phyloP scores from a whole-genome alignment of 345 rosid genomes.

The Moricandia moricandioides region DNA sequence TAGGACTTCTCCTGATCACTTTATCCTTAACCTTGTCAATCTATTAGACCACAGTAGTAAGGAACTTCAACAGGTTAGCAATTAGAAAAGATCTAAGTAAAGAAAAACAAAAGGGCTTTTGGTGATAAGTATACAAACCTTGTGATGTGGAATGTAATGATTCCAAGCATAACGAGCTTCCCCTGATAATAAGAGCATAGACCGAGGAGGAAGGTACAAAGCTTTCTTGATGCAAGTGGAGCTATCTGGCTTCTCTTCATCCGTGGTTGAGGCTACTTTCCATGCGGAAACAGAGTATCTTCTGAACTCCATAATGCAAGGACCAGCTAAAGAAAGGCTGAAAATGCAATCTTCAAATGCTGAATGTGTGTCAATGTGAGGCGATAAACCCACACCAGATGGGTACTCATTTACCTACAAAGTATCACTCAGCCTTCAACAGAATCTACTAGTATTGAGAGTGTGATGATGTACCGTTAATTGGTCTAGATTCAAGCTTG shows the following conservation, averaged over 20 bases:
- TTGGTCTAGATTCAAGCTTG: conserved; percentile 61
- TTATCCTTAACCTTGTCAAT: conserved; percentile 72
- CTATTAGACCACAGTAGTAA: conserved; percentile 40
- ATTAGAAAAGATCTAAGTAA: background rate
- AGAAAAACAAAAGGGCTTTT: background rate
- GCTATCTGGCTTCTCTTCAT: conserved; percentile 38
- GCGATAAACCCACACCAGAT: conserved; percentile 93
- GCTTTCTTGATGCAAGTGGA: conserved; percentile 54
- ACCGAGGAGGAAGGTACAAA: conserved; percentile 84
- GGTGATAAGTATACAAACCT: conserved; percentile 44
- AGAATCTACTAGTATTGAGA: background rate
- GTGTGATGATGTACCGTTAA: conserved; percentile 55
- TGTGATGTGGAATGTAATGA: conserved; percentile 96
- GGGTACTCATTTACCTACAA: conserved; percentile 83
- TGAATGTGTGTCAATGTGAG: conserved; percentile 97
- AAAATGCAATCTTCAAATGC: conserved; percentile 88
- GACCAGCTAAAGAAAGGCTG: conserved; percentile 95
- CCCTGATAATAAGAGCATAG: conserved; percentile 80
- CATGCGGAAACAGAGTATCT: conserved; percentile 56
- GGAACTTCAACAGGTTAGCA: background rate
- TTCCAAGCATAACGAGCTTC: conserved; percentile 99
- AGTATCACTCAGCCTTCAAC: background rate
- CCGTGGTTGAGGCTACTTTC: conserved; percentile 34
- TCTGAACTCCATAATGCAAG: conserved; percentile 97
- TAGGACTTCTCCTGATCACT: conserved; percentile 59